Evolutionary conservation across 208 protist genomes (phyloP), one percentile per base, ranked within the genome.

Genomic region (Leishmania guyanensis): DNA sequence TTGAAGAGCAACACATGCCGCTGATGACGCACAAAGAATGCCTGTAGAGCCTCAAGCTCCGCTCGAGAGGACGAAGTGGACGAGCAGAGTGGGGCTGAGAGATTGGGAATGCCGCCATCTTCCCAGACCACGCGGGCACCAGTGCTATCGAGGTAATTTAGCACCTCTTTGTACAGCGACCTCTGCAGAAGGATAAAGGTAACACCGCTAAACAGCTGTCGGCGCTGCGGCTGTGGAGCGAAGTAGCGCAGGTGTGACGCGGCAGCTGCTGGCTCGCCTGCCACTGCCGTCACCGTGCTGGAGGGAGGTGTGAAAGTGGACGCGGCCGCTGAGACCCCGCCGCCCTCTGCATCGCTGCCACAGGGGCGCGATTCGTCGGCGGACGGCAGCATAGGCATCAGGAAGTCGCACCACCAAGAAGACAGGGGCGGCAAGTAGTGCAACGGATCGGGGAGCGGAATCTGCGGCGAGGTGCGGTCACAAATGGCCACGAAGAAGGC

Each of bases 121-220:
- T 94, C 94, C 79, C 86, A 86, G 53, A 88, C n/a, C 68, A 94
- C 80, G 14, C 62, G 16, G 16, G 90, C 94, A 0, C 87, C 80
- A 3, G 92, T 88, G 78, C 69, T 81, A 3, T 88, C 76, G 2
- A 97, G 60, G 83, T 92, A 94, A 54, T 64, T 77, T 33, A 70
- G 46, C 69, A 93, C 86, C 84, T 93, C 88, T 64, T 90, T 89
- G 81, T 89, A 93, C 20, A 96, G 84, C 33, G 81, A 53, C 12
- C 80, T 84, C 82, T 96, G 92, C 26, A 94, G 72, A 5, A 90
- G 83, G n/a, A 95, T 83, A 74, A 96, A 93, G 29, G 81, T 89
- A 33, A 91, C 22, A 26, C 84, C 89, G 53, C 39, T 20, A 54
- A 96, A 90, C 26, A 96, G 83, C n/a, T 39, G 43, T 62, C 85